A percentile compares a stretch with the other conserved stretches of the same genome.
Conservation (phyloP, 345 rosid genomes). For the Anacardium occidentale region DNA sequence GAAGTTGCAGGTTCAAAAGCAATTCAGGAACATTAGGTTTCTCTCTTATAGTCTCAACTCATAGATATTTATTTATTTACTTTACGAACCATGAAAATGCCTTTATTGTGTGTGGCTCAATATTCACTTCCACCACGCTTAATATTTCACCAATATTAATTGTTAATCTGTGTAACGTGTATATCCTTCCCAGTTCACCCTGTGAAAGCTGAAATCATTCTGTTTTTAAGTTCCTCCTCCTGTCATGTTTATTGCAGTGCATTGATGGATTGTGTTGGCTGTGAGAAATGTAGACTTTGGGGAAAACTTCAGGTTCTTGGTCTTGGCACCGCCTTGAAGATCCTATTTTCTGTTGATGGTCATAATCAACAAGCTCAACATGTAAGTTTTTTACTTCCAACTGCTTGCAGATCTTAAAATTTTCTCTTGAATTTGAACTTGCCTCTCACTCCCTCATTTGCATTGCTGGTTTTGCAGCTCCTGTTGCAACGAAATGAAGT, state of each 20-base stretch:
- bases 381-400: conserved; percentile 24
- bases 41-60: background rate
- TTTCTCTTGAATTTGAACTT: conserved; percentile 13
- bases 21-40: conserved; percentile 20
- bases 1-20: conserved; percentile 38
- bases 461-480: conserved; percentile 22
- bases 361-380: conserved; percentile 15
- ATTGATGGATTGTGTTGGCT: conserved; percentile 45
- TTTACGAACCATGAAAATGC: background rate
- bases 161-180: background rate
- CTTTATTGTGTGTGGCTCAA: background rate
- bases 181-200: background rate
- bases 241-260: conserved; percentile 24
- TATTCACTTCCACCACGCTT: background rate
- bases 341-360: conserved; percentile 37
- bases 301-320: conserved; percentile 48
- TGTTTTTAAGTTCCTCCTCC: background rate
- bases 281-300: conserved; percentile 50
- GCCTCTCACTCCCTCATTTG: background rate
- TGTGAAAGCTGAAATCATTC: background rate
- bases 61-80: background rate
- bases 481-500: conserved; percentile 62
- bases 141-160: background rate
- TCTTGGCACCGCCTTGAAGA: conserved; percentile 43
- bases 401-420: conserved; percentile 8